Evolutionary conservation across 2,329 filamentous ascomycete species (phyloP).

Genomic region (Seiridium cupressi): DNA sequence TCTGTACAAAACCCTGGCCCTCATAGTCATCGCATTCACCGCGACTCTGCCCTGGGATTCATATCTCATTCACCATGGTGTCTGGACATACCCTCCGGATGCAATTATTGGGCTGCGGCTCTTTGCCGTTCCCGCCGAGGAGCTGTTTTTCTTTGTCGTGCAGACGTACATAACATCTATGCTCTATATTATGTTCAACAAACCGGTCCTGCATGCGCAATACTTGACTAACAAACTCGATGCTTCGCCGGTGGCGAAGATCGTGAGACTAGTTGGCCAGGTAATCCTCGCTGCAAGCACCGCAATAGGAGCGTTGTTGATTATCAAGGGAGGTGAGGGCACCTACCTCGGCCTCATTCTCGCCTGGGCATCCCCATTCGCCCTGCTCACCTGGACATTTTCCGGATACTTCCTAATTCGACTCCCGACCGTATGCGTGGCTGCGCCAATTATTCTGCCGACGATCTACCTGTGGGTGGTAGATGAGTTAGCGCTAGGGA

Average conservation of each 20-base stretch:
- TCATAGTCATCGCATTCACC: constrained; percentile 62
- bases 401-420: constrained; percentile 62
- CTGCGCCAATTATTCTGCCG: constrained; percentile 59
- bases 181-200: constrained; percentile 66
- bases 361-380: constrained; percentile 65
- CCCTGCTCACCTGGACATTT: constrained; percentile 62
- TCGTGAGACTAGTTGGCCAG: constrained; percentile 46
- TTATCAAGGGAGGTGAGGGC: constrained; percentile 43
- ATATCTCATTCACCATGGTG: constrained; percentile 63
- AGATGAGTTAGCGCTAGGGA: constrained; percentile 64
- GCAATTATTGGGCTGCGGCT: constrained; percentile 63
- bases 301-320: constrained; percentile 40
- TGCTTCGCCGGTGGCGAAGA: constrained; percentile 19
- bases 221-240: constrained; percentile 34
- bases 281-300: constrained; percentile 42
- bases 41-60: constrained; percentile 77
- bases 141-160: constrained; percentile 75
- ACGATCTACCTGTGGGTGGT: constrained; percentile 72
- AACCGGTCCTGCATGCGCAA: constrained; percentile 53
- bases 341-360: constrained; percentile 72
- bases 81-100: constrained; percentile 70
- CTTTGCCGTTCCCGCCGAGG: constrained; percentile 66
- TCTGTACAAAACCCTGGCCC: constrained; percentile 58
- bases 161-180: constrained; percentile 73
- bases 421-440: constrained; percentile 56